These are phyloP conservation scores for Cornus kousa DNA, from an alignment of 148 eudicot genomes.

Conservation along the genomic window DNA sequence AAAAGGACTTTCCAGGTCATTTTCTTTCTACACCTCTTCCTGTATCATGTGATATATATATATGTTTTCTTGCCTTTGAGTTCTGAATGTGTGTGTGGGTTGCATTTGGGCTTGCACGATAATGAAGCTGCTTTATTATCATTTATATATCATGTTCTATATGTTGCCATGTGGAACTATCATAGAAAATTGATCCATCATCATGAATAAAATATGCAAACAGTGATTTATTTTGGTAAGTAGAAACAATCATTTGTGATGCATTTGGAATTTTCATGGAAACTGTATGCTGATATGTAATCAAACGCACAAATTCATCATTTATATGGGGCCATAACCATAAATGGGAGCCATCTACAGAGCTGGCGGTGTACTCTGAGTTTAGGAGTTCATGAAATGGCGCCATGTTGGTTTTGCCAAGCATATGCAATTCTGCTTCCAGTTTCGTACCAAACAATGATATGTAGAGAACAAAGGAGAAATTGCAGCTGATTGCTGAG, in stretches of 20 bases:
- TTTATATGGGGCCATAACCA: background rate
- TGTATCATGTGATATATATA: background rate
- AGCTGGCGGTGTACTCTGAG: background rate
- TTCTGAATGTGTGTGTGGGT: background rate
- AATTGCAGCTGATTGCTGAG: background rate
- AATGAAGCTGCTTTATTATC: background rate
- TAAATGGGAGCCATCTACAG: background rate
- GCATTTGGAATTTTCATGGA: background rate
- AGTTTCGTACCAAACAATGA: background rate
- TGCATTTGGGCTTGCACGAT: background rate
- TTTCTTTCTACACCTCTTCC: background rate
- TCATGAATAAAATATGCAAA: background rate
- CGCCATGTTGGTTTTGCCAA: background rate
- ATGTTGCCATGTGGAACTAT: background rate
- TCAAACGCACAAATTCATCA: background rate
- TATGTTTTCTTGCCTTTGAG: background rate
- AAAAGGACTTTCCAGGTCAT: slow-evolving; percentile 69
- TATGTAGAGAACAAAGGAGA: background rate
- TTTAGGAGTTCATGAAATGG: background rate
- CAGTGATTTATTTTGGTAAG: background rate
- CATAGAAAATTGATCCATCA: background rate
- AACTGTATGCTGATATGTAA: background rate
- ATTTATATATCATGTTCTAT: background rate
- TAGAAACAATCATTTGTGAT: background rate
- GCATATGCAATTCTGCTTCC: background rate